Base-by-base conservation (phyloP, 2,329 filamentous ascomycete genomes). In the Drechslerella dactyloides region DNA sequence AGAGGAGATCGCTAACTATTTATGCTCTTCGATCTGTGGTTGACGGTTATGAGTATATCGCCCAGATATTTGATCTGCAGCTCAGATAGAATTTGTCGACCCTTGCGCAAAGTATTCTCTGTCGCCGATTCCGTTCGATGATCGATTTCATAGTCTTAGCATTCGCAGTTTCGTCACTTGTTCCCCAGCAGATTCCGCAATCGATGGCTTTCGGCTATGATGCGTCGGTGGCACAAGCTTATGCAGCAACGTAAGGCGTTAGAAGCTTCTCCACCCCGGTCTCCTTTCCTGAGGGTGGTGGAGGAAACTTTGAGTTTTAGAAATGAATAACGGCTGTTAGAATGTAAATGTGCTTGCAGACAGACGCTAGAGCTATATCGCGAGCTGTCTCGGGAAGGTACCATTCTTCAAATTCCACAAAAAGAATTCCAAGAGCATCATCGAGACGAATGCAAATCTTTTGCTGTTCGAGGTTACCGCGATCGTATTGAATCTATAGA, bases 1-100 rank as follows among this genome's bases (percentile, higher is more conserved):
- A 40, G 8, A 55, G 40, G 66, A 33, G n/a, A 37, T 13, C 35
- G 10, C n/a, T 13, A 27, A 50, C 66, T 64, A 70, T 70, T 70
- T 70, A 70, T 64, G 37, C 35, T 55, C 15, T 48, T 44, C 17
- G 27, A 33, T 33, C 27, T 4, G 27, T 33, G 8, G n/a, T n/a
- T n/a, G n/a, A n/a, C n/a, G n/a, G n/a, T n/a, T n/a, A n/a, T n/a
- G n/a, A n/a, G 27, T 33, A 33, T 8, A 33, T 33, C 3, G 27
- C 3, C 3, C 27, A 8, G 3, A 33, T 33, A 33, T 8, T 3
- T 33, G 8, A 33, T 33, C n/a, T n/a, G 8, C 27, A 4, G 8
- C 8, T 33, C 8, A 8, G 27, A 33, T 8, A 8, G 27, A 33
- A 33, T 33, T 4, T 33, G 3, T 33, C 4, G 27, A 3, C 8